These are phyloP conservation scores for Phialophora chinensis DNA, from an alignment of 2,329 filamentous ascomycete species.

Conservation along the genomic window DNA sequence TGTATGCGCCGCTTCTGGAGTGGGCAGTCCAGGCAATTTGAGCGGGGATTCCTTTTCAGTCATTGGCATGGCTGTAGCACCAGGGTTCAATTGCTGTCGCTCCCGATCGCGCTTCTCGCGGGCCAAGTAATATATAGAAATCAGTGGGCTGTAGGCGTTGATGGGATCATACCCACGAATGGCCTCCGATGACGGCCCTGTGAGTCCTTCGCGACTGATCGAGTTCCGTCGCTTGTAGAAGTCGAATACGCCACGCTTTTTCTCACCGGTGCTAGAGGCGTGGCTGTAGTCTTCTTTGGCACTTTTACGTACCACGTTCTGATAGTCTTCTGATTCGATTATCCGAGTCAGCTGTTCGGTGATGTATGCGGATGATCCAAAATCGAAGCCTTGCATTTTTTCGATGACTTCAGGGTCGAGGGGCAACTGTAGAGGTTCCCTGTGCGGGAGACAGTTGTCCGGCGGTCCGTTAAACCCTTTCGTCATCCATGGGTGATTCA, in stretches of 20 bases:
- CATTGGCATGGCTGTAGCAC: constrained; percentile 63
- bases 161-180: constrained; percentile 84
- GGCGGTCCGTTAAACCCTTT: constrained; percentile 87
- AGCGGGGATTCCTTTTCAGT: constrained; percentile 63
- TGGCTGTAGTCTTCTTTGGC: constrained; percentile 68
- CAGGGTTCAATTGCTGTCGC: constrained; percentile 63
- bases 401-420: constrained; percentile 82
- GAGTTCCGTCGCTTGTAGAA: constrained; percentile 97
- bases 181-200: constrained; percentile 82
- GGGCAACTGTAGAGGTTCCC: constrained; percentile 84
- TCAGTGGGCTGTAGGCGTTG: constrained; percentile 88
- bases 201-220: constrained; percentile 83
- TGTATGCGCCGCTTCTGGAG: constrained; percentile 86
- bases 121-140: constrained; percentile 97
- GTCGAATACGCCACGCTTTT: constrained; percentile 88
- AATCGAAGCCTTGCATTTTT: constrained; percentile 98
- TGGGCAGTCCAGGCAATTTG: constrained; percentile 74
- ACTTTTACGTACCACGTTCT: constrained; percentile 77
- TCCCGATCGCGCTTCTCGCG: constrained; percentile 86
- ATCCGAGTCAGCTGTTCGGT: constrained; percentile 78
- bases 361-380: constrained; percentile 85
- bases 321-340: constrained; percentile 94
- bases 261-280: constrained; percentile 70
- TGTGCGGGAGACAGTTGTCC: constrained; percentile 83
- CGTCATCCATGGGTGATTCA: constrained; percentile 93